phyloP scores from a whole-genome alignment of 2,329 filamentous ascomycete genomes.

The Monosporascus sp. region DNA sequence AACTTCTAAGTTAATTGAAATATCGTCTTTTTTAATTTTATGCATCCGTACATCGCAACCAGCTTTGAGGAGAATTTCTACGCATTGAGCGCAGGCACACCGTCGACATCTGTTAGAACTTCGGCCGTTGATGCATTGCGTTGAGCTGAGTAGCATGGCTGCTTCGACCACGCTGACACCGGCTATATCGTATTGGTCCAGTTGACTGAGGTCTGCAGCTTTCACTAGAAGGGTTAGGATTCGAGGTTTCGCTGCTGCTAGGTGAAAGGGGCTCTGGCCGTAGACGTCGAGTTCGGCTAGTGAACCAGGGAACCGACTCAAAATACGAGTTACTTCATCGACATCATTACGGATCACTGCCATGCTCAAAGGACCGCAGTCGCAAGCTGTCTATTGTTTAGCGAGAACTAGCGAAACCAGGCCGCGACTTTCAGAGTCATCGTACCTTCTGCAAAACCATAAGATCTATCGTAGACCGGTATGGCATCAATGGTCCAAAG shows the following conservation, averaged over 20 bases:
- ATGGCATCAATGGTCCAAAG: neutral
- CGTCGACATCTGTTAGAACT: neutral
- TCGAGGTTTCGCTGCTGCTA: constrained; percentile 1
- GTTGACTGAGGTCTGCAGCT: neutral
- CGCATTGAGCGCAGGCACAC: neutral
- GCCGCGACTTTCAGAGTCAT: neutral
- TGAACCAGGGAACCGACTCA: neutral
- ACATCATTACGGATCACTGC: constrained; percentile 1
- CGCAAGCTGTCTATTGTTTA: constrained; percentile 1
- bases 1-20: neutral
- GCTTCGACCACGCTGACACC: neutral
- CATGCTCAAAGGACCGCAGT: constrained; percentile 2
- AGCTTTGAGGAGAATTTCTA: neutral
- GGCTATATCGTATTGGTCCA: neutral
- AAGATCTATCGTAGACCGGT: neutral
- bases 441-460: constrained; percentile 2
- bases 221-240: neutral
- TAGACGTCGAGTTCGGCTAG: constrained; percentile 1
- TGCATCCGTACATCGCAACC: neutral
- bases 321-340: neutral
- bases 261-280: neutral
- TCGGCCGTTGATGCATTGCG: neutral
- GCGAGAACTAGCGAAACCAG: neutral
- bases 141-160: neutral
- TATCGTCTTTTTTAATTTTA: neutral